Evolutionary conservation across 23 red algal species (phyloP).

Genomic region (Gracilaria gracilis): DNA sequence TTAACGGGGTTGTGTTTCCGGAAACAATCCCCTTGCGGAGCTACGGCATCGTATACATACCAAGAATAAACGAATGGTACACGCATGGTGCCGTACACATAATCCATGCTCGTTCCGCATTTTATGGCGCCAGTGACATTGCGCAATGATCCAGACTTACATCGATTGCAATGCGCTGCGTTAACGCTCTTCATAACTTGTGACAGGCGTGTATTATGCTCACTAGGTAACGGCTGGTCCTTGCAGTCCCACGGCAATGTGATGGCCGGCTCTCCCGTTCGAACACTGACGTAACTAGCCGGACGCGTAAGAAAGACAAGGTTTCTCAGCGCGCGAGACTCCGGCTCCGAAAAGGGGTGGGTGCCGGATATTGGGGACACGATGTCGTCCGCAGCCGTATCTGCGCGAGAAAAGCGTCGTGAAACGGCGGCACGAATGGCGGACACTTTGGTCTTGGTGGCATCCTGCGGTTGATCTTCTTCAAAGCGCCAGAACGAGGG

Average conservation of each 20-base stretch:
- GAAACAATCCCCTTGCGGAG: constrained; percentile 60
- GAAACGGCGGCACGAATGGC: constrained; percentile 29
- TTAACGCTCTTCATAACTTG: constrained; percentile 31
- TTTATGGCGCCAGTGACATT: constrained; percentile 47
- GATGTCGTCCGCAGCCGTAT: background rate
- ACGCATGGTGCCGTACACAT: constrained; percentile 46
- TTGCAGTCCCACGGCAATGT: constrained; percentile 57
- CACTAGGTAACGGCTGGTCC: background rate
- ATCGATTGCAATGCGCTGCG: constrained; percentile 56
- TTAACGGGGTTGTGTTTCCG: constrained; percentile 47
- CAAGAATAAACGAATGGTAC: constrained; percentile 59
- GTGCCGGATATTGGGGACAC: constrained; percentile 54
- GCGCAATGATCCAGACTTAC: constrained; percentile 15
- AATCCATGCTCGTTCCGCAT: constrained; percentile 59
- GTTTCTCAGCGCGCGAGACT: constrained; percentile 57
- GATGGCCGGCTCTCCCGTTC: constrained; percentile 46
- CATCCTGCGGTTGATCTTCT: background rate
- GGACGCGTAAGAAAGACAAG: constrained; percentile 27
- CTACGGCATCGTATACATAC: constrained; percentile 48
- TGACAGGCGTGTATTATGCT: constrained; percentile 3
- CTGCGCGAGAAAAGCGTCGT: background rate
- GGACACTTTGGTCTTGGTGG: constrained; percentile 8
- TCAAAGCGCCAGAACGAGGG: constrained; percentile 45
- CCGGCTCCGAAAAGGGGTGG: constrained; percentile 67
- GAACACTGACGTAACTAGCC: constrained; percentile 39